These are phyloP conservation scores for Barnettozyma wickerhamii DNA, from an alignment of 805 yeast genomes.

Conservation along the genomic window DNA sequence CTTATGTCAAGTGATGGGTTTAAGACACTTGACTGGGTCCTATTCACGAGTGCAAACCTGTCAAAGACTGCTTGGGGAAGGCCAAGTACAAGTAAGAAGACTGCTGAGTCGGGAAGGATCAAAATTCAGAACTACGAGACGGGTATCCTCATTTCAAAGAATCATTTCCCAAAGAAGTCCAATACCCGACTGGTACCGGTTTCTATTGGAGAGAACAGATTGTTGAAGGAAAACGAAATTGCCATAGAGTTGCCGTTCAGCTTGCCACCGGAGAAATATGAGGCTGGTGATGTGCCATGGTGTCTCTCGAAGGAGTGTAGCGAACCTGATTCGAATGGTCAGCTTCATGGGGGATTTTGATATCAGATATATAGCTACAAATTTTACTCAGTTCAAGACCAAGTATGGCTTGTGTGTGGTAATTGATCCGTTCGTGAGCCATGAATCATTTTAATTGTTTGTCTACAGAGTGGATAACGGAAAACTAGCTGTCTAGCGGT, in stretches of 20 bases:
- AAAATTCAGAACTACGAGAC: constrained; percentile 45
- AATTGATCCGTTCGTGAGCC: too few species aligned
- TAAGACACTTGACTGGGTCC: constrained; percentile 56
- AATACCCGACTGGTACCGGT: constrained; percentile 37
- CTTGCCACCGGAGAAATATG: constrained; percentile 45
- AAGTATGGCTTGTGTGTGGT: neutral
- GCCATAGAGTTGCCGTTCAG: constrained; percentile 48
- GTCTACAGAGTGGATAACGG: too few species aligned
- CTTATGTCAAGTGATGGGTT: constrained; percentile 48
- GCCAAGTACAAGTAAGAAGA: constrained; percentile 19
- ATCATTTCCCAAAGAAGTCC: constrained; percentile 12
- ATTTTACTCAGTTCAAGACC: too few species aligned
- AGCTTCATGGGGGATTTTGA: neutral
- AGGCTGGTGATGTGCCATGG: constrained; percentile 46
- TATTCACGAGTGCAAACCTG: constrained; percentile 70
- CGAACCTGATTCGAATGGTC: neutral
- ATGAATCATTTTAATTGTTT: too few species aligned
- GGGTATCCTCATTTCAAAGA: constrained; percentile 44
- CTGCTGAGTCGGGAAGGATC: constrained; percentile 24
- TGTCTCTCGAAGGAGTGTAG: constrained; percentile 6
- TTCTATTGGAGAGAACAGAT: constrained; percentile 32
- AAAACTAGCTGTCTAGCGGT: too few species aligned
- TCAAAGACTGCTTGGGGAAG: constrained; percentile 83
- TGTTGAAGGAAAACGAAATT: constrained; percentile 9
- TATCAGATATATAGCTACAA: too few species aligned